Conservation (phyloP, 768 basidiomycete genomes). For the Strobilomyces confusus region DNA sequence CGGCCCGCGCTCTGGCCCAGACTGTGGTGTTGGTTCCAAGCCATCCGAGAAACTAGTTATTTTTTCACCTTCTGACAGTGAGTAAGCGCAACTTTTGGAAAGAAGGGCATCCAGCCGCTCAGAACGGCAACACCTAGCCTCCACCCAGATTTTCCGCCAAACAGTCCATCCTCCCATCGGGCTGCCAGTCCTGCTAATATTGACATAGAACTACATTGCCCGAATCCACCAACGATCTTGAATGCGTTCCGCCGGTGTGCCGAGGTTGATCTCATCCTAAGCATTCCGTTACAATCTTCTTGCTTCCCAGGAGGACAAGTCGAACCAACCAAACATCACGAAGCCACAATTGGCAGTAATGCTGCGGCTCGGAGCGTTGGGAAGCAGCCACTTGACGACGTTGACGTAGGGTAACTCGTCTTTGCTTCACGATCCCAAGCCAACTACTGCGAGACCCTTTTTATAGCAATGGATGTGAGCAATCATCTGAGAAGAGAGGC, state of each 20-base stretch:
- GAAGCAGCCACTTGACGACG: conserved; percentile 48
- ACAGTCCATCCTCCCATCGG: conserved; percentile 24
- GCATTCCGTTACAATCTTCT: conserved; percentile 66
- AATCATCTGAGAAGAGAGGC: no score
- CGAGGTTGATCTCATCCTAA: conserved; percentile 52
- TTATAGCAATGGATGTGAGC: no score
- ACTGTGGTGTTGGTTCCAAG: no score
- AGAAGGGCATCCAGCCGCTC: conserved; percentile 80
- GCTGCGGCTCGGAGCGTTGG: no score
- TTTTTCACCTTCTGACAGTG: not conserved
- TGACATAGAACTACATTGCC: no score
- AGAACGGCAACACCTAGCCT: conserved; percentile 64
- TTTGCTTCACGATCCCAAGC: no score
- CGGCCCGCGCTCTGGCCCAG: conserved; percentile 53
- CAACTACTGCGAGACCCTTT: no score
- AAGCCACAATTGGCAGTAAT: conserved; percentile 74
- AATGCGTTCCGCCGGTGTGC: conserved; percentile 35
- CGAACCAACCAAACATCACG: conserved; percentile 82
- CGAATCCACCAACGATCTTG: no score
- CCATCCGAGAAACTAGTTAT: conserved; percentile 44
- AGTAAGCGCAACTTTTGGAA: conserved; percentile 55
- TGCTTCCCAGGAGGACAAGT: conserved; percentile 61
- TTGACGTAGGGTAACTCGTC: no score
- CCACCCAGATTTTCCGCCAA: conserved; percentile 38
- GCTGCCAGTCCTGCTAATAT: no score